phyloP scores from a whole-genome alignment of 805 yeast genomes.

The Cyberlindnera veronae region DNA sequence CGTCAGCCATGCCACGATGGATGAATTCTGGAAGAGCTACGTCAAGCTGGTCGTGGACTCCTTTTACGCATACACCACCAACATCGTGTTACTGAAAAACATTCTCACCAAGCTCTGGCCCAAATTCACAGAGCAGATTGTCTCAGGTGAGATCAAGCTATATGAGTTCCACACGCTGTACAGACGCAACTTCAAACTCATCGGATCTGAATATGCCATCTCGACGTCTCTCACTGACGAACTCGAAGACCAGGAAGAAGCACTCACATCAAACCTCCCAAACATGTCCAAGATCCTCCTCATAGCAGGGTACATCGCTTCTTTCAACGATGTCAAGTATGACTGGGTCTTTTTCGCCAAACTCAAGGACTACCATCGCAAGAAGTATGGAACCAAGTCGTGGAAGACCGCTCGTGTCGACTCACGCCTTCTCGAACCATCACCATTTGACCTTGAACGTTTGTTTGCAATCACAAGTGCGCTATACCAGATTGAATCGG shows the following conservation, averaged over 20 bases:
- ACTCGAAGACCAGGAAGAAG: conserved; percentile 9
- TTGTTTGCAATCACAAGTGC: conserved; percentile 76
- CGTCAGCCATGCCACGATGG: conserved; percentile 1
- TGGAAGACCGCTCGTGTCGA: conserved; percentile 44
- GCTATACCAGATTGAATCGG: conserved; percentile 46
- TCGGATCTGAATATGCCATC: conserved; percentile 33
- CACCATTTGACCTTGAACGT: conserved; percentile 73
- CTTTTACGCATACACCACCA: conserved; percentile 23
- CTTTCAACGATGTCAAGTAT: conserved; percentile 64
- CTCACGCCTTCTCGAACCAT: conserved; percentile 64
- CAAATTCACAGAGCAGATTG: conserved; percentile 20
- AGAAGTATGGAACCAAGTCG: conserved; percentile 35
- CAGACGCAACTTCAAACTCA: conserved; percentile 29
- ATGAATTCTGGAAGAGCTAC: conserved; percentile 22
- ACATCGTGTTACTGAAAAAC: conserved; percentile 15
- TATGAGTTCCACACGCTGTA: conserved; percentile 27
- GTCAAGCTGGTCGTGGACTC: conserved; percentile 25
- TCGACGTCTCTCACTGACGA: conserved; percentile 19
- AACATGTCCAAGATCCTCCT: conserved; percentile 64
- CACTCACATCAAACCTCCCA: conserved; percentile 46
- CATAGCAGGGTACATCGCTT: conserved; percentile 80
- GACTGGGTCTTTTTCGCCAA: conserved; percentile 72
- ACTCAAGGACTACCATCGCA: conserved; percentile 43
- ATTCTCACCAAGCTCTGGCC: conserved; percentile 24
- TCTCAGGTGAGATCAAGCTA: conserved; percentile 11